Conservation (phyloP, 352 stramenopile species). For the Bremia lactucae region DNA sequence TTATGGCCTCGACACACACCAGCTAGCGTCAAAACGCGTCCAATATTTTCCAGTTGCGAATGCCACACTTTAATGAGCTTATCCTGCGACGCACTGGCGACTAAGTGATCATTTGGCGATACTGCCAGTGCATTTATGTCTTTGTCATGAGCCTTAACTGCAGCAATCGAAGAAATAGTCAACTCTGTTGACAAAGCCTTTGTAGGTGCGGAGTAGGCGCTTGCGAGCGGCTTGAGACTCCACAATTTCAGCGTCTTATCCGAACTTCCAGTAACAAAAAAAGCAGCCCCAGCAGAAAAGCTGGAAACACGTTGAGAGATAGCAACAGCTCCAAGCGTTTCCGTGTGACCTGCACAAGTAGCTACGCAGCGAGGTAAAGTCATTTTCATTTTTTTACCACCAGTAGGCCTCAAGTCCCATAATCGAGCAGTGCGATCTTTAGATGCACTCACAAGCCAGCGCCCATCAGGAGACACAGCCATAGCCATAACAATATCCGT, state of each 20-base stretch:
- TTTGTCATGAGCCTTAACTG: slow-evolving; percentile 89
- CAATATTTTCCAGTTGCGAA: slow-evolving; percentile 39
- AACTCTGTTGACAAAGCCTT: slow-evolving; percentile 25
- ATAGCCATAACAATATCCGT: slow-evolving; percentile 95
- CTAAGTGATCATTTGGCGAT: slow-evolving; percentile 94
- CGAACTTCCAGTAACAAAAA: slow-evolving; percentile 92
- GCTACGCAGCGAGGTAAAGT: slow-evolving; percentile 64
- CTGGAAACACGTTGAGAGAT: slow-evolving; percentile 83
- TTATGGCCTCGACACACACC: slow-evolving; percentile 94
- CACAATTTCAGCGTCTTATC: slow-evolving; percentile 98
- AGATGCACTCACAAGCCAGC: slow-evolving; percentile 88
- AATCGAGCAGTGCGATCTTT: slow-evolving; percentile 91
- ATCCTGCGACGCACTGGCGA: slow-evolving; percentile 96
- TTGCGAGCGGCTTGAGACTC: slow-evolving; percentile 76
- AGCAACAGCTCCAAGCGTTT: slow-evolving; percentile 88
- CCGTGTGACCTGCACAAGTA: slow-evolving; percentile 89
- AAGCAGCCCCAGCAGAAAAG: slow-evolving; percentile 75
- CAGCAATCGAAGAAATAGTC: slow-evolving; percentile 46
- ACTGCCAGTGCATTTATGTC: slow-evolving; percentile 94
- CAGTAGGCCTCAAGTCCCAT: slow-evolving; percentile 70
- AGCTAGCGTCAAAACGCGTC: slow-evolving; percentile 74
- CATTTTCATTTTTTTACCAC: slow-evolving; percentile 22
- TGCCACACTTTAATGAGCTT: slow-evolving; percentile 97
- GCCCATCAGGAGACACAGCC: slow-evolving; percentile 79
- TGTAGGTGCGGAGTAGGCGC: slow-evolving; percentile 30